Conservation (phyloP, 768 basidiomycete genomes). For the Hygrophoropsis aurantiaca region DNA sequence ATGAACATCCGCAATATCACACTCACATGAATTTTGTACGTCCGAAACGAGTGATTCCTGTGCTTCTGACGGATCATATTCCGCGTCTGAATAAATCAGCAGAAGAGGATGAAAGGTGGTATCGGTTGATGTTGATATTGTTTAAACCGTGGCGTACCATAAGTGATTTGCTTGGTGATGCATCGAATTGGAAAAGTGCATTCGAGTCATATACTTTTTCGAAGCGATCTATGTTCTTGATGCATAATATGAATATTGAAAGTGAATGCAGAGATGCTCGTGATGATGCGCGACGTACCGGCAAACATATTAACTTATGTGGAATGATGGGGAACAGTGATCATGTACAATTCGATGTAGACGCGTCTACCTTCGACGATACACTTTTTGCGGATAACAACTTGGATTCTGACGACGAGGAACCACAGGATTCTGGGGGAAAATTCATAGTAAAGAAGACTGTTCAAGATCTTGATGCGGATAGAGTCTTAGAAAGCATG, state of each 20-base stretch:
- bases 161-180: not conserved
- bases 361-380: too few species aligned
- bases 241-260: constrained; percentile 6
- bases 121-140: constrained; percentile 38
- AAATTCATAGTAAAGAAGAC: too few species aligned
- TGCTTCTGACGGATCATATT: constrained; percentile 1
- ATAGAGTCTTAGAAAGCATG: too few species aligned
- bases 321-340: too few species aligned
- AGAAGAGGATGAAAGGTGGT: constrained; percentile 19
- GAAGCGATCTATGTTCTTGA: not conserved
- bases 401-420: too few species aligned
- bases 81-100: not conserved
- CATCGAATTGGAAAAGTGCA: not conserved
- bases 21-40: not conserved
- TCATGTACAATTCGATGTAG: too few species aligned
- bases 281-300: too few species aligned
- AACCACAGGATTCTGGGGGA: too few species aligned
- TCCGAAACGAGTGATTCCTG: constrained; percentile 1
- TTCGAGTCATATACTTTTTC: not conserved
- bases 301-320: too few species aligned
- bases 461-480: too few species aligned
- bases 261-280: constrained; percentile 12
- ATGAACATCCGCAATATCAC: not conserved
- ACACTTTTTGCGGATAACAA: too few species aligned
- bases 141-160: constrained; percentile 42